Evolutionary conservation across 2,329 filamentous ascomycete genomes (phyloP), one percentile per base, ranked within the genome.

Genomic region (Celoporthe dispersa): DNA sequence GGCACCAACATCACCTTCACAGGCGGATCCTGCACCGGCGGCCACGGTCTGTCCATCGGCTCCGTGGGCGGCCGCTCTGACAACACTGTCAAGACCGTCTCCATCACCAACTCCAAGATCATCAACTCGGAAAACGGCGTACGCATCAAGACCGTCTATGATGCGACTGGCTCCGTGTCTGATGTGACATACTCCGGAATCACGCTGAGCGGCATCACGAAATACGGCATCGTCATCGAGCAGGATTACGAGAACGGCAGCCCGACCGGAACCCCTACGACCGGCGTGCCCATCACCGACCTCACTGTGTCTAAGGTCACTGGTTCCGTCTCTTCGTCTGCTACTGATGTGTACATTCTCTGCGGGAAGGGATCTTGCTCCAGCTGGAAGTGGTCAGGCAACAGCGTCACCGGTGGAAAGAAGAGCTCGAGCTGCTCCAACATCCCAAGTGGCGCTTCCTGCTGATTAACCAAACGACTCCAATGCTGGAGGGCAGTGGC

Each of bases 61-160:
- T 81, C 79, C 16, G 81, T 84, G 12, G 85, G 82, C 48, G 84
- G 84, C 68, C 83, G 85, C 71, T 77, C 75, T 68, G 77, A 87
- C 78, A 89, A 89, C 79, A 78, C 74, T 8, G 88, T 90, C 72
- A 78, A 84, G 70, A 81, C 79, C 12, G 83, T 89, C 53, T 79
- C 80, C 53, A 84, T 90, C 73, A 76, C 80, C 70, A 81, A 84
- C 79, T 84, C 80, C 28, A 81, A 79, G 70, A 81, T 90, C 71
- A 74, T 78, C 67, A 80, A 88, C 79, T 87, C 86, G 1, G 79
- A 83, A 61, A 89, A 88, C 75, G 86, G 85, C 55, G 83, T 81
- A 70, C 78, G 82, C 73, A 82, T 86, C 79, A 87, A 87, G 82
- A 85, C 84, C 4, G 79, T 85, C 69, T 81, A 75, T 48, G 82